Evolutionary conservation across 176 grass and related monocot genomes (phyloP), one percentile per base, ranked within the genome.

Genomic region (Musa itinerans): DNA sequence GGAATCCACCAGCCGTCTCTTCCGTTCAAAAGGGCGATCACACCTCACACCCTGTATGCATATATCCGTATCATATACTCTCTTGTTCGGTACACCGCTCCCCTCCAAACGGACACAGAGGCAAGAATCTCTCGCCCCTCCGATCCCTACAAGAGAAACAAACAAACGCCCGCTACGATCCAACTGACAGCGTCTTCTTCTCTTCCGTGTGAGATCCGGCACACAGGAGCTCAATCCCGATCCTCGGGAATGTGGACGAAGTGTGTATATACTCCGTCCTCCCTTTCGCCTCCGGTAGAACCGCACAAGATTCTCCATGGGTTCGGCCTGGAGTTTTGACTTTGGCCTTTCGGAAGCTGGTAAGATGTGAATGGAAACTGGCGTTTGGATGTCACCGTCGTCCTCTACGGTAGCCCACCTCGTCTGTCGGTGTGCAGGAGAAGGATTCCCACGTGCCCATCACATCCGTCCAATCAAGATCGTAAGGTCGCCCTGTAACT

Each of bases 131-230:
- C 72, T 74, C 53, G 25, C 24, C 72, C 11, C 17, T 23, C 19
- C 54, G 53, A 74, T 59, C 72, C 23, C 72, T 74, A 74, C 53
- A 48, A 74, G 34, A 43, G 54, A 59, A 74, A 24, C 72, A 59
- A 74, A 24, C 72, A 48, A 74, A 59, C 72, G 25, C 14, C 54
- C 53, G 54, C 72, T 74, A 59, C 15, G 10, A n/a, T 74, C 72
- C 72, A 74, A 74, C 15, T 49, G 66, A 11, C 16, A n/a, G 17
- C 3, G 16, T 1, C 68, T 51, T 19, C 14, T 9, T 70, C 21
- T 52, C 20, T n/a, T 50, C 11, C 68, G 21, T 17, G 66, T 14
- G 13, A 43, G 34, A 43, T 43, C 34, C 34, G 34, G 34, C 34
- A 43, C 34, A 43, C 34, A 43, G 34, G 34, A 43, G 34, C 34